Evolutionary conservation across 2,329 filamentous ascomycete species (phyloP).

Genomic region (Neoarthrinium moseri): DNA sequence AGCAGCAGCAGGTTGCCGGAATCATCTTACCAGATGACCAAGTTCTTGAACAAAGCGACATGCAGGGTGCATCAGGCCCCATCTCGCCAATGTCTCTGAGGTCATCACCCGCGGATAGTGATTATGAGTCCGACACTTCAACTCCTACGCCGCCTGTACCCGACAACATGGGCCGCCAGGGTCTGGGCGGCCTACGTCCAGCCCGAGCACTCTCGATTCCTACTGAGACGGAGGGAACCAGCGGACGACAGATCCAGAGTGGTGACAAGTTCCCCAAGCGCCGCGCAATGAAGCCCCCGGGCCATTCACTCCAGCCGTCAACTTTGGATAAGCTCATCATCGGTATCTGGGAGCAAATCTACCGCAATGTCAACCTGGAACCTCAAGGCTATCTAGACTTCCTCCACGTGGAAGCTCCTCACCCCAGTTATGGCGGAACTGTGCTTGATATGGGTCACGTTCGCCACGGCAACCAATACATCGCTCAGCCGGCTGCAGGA

Average conservation of each 20-base stretch:
- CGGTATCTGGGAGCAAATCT: conserved; percentile 32
- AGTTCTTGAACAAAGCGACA: too few species aligned
- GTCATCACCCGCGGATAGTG: neutral
- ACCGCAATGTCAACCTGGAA: conserved; percentile 25
- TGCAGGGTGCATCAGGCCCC: too few species aligned
- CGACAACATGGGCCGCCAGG: conserved; percentile 5
- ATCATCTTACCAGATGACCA: too few species aligned
- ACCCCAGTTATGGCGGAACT: conserved; percentile 10
- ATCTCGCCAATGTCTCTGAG: neutral
- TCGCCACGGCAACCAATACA: conserved; percentile 8
- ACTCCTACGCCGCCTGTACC: too few species aligned
- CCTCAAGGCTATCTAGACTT: conserved; percentile 25
- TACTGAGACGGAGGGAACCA: conserved; percentile 18
- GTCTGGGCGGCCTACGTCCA: conserved; percentile 17
- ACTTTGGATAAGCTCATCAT: conserved; percentile 28
- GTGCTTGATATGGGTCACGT: conserved; percentile 7
- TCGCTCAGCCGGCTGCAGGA: neutral
- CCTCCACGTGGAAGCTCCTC: conserved; percentile 15
- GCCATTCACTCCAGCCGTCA: conserved; percentile 20
- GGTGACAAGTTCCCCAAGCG: conserved; percentile 18
- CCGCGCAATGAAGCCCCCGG: conserved; percentile 24
- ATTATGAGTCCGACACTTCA: too few species aligned
- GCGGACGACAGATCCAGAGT: conserved; percentile 21
- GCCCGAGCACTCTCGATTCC: conserved; percentile 11
- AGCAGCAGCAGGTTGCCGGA: too few species aligned